Evolutionary conservation across 345 rosid genomes (phyloP), one percentile per base, ranked within the genome.

Genomic region (Corchorus capsularis): DNA sequence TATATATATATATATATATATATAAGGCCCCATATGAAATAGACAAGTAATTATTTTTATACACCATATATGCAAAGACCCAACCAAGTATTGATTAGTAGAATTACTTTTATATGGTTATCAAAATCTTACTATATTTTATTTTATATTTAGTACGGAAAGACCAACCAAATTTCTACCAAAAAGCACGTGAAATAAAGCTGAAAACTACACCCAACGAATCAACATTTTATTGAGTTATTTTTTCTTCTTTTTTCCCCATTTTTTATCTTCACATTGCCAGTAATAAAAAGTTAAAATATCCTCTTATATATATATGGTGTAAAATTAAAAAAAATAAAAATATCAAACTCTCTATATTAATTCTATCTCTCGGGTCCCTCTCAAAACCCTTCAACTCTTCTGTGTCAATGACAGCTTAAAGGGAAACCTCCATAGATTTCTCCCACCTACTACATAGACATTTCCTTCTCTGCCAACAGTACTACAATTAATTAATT

Each of bases 371-470:
- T 13, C n/a, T 34, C 43, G 65, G 65, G 65, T 63, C 47, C 8
- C 68, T 39, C 13, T 37, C 13, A 39, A 35, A 62, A 37, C 7
- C 47, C 47, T 16, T 61, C 17, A 1, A 5, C 12, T 63, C 47
- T 52, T 39, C 34, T 52, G 34, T 16, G 72, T 20, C 15, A 67
- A 60, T 46, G 56, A 60, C 68, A 73, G 68, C 68, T 27, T 45
- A 27, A 60, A 60, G 54, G 15, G 76, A 14, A 45, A 22, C 67
- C 45, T 57, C 55, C 76, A 45, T 73, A 73, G 76, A 73, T 60
- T 59, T 60, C 53, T 22, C 76, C 57, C 46, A 69, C 73, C 73
- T 69, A 53, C 73, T 69, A 4, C 61, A 10, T 52, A 52, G 47
- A 69, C 73, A 35, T 69, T 69, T 69, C 45, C 45, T 45, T 35